These are phyloP conservation scores for Mortierella antarctica DNA, from an alignment of 192 early-diverging fungal species.

Conservation along the genomic window DNA sequence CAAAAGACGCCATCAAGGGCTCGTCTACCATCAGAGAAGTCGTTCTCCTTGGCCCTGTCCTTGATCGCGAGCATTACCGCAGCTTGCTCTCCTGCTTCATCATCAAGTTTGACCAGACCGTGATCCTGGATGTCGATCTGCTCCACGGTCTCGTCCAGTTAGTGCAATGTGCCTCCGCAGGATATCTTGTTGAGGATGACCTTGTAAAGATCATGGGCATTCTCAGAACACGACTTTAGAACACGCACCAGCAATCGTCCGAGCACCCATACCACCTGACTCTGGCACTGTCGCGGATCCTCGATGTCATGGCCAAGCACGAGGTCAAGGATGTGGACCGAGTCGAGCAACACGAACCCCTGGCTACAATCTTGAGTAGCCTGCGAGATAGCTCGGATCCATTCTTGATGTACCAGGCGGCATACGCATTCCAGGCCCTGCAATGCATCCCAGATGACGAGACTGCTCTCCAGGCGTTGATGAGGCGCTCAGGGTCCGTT, in stretches of 20 bases:
- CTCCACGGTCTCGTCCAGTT: conserved; percentile 8
- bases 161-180: not conserved
- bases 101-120: not conserved
- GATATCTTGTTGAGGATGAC: not conserved
- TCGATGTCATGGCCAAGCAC: conserved; percentile 17
- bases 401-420: too few relatives aligned
- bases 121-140: not conserved
- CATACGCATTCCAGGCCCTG: too few relatives aligned
- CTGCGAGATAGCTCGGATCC: too few relatives aligned
- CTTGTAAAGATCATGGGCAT: not conserved
- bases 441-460: conserved; percentile 4
- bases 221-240: not conserved
- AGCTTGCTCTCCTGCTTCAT: conserved; percentile 1
- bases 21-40: not conserved
- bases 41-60: conserved; percentile 1
- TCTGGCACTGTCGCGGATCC: conserved; percentile 1
- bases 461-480: not conserved
- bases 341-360: not conserved
- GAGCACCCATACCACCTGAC: conserved; percentile 2
- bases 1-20: not conserved
- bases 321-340: conserved; percentile 5
- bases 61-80: not conserved
- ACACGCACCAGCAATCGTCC: not conserved
- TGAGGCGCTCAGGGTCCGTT: not conserved
- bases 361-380: too few relatives aligned